Percentiles rank a stretch among this genome's conserved stretches.
Conservation (phyloP, 352 stramenopile genomes). For the Phytophthora syringae region DNA sequence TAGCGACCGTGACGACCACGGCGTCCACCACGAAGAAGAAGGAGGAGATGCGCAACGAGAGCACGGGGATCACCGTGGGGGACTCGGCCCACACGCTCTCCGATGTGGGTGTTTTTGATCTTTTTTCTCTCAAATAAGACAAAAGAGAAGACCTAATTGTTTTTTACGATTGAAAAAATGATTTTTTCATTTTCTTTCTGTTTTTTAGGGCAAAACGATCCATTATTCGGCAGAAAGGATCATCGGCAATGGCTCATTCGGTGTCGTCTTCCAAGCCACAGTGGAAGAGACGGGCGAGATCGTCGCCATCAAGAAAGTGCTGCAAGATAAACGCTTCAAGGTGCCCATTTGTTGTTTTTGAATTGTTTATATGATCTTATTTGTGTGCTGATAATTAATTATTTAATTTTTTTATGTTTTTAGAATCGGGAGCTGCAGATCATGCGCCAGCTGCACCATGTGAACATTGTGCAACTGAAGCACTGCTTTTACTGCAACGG, state of each 20-base stretch:
- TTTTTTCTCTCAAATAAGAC: not conserved
- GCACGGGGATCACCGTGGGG: slow-evolving; percentile 82
- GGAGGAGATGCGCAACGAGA: slow-evolving; percentile 86
- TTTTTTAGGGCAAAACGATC: slow-evolving; percentile 83
- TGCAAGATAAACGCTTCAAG: slow-evolving; percentile 99
- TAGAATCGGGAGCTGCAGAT: slow-evolving; percentile 99
- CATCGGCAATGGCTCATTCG: slow-evolving; percentile 99
- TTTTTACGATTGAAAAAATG: too few relatives aligned
- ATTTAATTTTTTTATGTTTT: slow-evolving; percentile 7
- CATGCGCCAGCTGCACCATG: slow-evolving; percentile 98
- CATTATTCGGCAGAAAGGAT: slow-evolving; percentile 98
- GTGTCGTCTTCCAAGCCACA: slow-evolving; percentile 98
- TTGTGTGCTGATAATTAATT: slow-evolving; percentile 4
- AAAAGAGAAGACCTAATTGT: slow-evolving; percentile 4
- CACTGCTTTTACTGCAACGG: slow-evolving; percentile 99
- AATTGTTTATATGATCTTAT: not conserved
- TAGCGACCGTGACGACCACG: slow-evolving; percentile 48
- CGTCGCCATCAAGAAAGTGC: slow-evolving; percentile 99
- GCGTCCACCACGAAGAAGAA: slow-evolving; percentile 65
- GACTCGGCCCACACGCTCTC: slow-evolving; percentile 84
- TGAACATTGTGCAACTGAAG: slow-evolving; percentile 99
- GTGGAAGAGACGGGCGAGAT: slow-evolving; percentile 98
- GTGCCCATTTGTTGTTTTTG: slow-evolving; percentile 30
- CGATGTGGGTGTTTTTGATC: slow-evolving; percentile 55
- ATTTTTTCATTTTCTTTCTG: not conserved